Evolutionary conservation across 495 filamentous ascomycete genomes (phyloP), one percentile per base, ranked within the genome.

Genomic region (Penicillium canescens): DNA sequence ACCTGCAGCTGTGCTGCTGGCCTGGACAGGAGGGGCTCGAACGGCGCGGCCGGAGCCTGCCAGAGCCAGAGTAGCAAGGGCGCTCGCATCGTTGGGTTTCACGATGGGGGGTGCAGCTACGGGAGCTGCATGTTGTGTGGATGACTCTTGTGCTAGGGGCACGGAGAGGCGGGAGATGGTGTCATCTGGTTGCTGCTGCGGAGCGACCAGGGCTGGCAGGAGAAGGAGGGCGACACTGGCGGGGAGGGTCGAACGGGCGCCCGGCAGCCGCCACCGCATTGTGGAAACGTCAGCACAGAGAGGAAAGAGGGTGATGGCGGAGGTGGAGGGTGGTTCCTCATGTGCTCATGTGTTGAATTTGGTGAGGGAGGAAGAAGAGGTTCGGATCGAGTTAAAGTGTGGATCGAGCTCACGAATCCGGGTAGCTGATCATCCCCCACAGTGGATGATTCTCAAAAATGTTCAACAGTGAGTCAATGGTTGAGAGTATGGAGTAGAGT

Each of bases 11-110:
- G 75, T 70, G 56, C 70, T 76, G 75, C 82, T 81, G 68, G 79
- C 81, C 77, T 79, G 78, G 77, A 79, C 83, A 84, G 83, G 83
- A 80, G 84, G 86, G 86, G 88, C 88, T 91, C 87, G 81, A 78
- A 92, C 88, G 86, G 87, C 81, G 74, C 70, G 79, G 74, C 74
- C 70, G 71, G 78, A 75, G 76, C 77, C 76, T 67, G 90, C 90
- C 87, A 90, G 90, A 95, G 92, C 91, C 80, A 90, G 82, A 83
- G 90, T 90, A 79, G 88, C 85, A 76, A 91, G 84, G 87, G 91
- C 91, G 89, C 91, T 89, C 89, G 83, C 90, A 87, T 93, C 87
- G 78, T 83, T 77, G 75, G 81, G 76, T 65, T 76, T 76, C 63
- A 76, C 70, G 60, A 72, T 67, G 60, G 56, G 60, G 39, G 63